Evolutionary conservation across 495 filamentous ascomycete genomes (phyloP).

Genomic region (Penicillium pulvis): DNA sequence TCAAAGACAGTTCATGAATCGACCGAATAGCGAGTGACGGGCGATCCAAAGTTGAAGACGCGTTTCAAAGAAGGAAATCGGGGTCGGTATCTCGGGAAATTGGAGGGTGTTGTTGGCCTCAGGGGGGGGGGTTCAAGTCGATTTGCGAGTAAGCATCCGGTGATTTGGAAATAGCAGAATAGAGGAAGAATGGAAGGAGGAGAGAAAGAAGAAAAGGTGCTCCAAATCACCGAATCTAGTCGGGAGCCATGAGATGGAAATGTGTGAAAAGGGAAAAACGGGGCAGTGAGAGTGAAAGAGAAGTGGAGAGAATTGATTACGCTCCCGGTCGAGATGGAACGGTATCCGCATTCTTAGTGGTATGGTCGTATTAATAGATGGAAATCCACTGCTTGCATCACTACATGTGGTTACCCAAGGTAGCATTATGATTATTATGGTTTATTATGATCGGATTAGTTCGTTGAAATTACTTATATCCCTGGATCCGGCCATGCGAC

Average conservation of each 20-base stretch:
- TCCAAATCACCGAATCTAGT: constrained; percentile 7
- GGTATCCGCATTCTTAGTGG: constrained; percentile 26
- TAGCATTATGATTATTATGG: neutral
- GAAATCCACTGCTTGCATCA: neutral
- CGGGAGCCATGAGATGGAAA: constrained; percentile 9
- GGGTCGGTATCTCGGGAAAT: neutral
- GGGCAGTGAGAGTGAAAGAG: constrained; percentile 47
- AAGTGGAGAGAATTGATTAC: constrained; percentile 38
- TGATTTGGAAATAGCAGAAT: constrained; percentile 9
- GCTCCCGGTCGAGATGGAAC: constrained; percentile 5
- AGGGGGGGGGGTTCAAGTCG: constrained; percentile 4
- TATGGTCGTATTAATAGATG: constrained; percentile 9
- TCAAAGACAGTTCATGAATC: neutral
- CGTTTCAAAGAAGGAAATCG: constrained; percentile 13
- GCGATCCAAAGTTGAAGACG: constrained; percentile 12
- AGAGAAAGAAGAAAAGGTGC: constrained; percentile 9
- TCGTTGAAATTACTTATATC: too few relatives aligned
- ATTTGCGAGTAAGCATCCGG: neutral
- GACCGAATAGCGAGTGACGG: constrained; percentile 23
- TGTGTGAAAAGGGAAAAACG: constrained; percentile 11
- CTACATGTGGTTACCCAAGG: too few relatives aligned
- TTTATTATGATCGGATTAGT: too few relatives aligned
- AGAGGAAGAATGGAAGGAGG: constrained; percentile 4
- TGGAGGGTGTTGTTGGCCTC: neutral
- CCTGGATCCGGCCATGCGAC: too few relatives aligned